phyloP scores from a whole-genome alignment of 202 grass and related monocot species.

The Cymbopogon flexuosus region DNA sequence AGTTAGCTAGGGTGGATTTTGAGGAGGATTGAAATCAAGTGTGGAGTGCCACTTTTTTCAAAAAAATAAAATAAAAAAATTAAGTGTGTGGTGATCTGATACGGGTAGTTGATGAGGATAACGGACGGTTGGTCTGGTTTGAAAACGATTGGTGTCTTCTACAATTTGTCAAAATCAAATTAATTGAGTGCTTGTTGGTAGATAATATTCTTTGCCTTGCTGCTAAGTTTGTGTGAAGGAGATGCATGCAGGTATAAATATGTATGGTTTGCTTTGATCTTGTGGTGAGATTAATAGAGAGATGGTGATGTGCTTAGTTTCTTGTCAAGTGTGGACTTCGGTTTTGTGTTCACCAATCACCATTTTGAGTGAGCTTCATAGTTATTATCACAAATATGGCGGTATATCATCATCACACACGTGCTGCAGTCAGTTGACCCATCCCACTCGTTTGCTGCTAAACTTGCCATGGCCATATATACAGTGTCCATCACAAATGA shows the following conservation, averaged over 20 bases:
- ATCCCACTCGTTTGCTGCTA: neutral
- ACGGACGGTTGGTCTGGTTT: slow-evolving; percentile 1
- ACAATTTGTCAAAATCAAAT: neutral
- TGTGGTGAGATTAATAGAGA: neutral
- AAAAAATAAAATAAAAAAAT: neutral
- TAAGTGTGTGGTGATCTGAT: neutral
- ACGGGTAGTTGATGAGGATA: neutral
- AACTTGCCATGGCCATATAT: too few relatives aligned
- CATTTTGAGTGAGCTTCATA: neutral
- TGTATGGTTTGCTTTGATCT: neutral
- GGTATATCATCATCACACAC: neutral
- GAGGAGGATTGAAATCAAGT: neutral
- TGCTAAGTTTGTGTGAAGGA: neutral
- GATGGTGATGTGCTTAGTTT: neutral
- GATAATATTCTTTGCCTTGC: neutral
- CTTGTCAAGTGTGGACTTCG: neutral
- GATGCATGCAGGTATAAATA: neutral
- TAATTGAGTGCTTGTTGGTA: neutral
- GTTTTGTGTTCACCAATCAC: too few relatives aligned
- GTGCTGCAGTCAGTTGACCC: neutral
- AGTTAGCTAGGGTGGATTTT: neutral
- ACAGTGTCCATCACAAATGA: too few relatives aligned
- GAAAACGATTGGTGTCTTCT: neutral
- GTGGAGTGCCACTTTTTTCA: neutral
- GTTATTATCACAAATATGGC: neutral